These are phyloP conservation scores for Allodekkera sacchari DNA, from an alignment of 805 yeast species.

Conservation along the genomic window DNA sequence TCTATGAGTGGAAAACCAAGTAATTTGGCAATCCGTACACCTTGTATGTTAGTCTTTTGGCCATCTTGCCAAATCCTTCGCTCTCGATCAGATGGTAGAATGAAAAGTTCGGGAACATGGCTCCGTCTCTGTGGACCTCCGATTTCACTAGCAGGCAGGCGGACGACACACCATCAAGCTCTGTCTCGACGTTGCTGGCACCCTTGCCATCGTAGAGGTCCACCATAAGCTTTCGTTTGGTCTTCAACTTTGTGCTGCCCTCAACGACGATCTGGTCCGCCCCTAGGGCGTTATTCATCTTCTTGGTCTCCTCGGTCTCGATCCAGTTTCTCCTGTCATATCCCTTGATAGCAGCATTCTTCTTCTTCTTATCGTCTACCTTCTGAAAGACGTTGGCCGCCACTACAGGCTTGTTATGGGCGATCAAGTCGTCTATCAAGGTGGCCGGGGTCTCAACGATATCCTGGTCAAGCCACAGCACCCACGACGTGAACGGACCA, in stretches of 20 bases:
- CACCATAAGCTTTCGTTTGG: constrained; percentile 94
- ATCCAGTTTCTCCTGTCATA: constrained; percentile 97
- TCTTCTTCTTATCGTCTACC: constrained; percentile 49
- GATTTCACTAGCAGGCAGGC: constrained; percentile 94
- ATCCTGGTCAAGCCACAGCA: constrained; percentile 94
- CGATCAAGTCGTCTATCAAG: constrained; percentile 77
- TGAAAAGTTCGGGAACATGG: constrained; percentile 98
- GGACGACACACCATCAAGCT: constrained; percentile 96
- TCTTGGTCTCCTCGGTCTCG: constrained; percentile 70
- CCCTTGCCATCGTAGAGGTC: constrained; percentile 65
- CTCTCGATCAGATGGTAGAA: constrained; percentile 95
- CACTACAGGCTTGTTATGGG: constrained; percentile 78
- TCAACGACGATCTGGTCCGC: constrained; percentile 93
- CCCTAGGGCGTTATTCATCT: constrained; percentile 59
- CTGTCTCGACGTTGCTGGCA: constrained; percentile 59
- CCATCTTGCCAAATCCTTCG: constrained; percentile 98
- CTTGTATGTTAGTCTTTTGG: constrained; percentile 84
- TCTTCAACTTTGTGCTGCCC: constrained; percentile 89
- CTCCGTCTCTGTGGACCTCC: constrained; percentile 98
- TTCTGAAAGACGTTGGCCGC: constrained; percentile 94
- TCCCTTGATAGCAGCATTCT: constrained; percentile 59
- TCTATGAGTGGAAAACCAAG: constrained; percentile 84
- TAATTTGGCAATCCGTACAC: constrained; percentile 93
- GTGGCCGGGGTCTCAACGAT: constrained; percentile 81
- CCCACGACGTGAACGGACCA: constrained; percentile 89